These are phyloP conservation scores for Amylostereum chailletii DNA, from an alignment of 1,284 basidiomycete species.

Conservation along the genomic window DNA sequence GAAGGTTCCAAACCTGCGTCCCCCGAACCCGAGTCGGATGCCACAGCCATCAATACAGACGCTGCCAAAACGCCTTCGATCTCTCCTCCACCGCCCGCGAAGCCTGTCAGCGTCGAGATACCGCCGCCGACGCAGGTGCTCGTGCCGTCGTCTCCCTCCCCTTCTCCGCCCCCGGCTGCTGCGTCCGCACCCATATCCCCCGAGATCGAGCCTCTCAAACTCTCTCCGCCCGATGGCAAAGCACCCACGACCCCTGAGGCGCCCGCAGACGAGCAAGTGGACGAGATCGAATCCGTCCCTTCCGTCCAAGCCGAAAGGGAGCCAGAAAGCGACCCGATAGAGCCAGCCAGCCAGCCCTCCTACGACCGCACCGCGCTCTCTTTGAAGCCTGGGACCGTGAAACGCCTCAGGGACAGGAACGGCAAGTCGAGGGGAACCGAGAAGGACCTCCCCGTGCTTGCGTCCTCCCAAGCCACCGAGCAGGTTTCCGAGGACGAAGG, in stretches of 20 bases:
- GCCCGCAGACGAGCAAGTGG: slow-evolving; percentile 8
- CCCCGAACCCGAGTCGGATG: slow-evolving; percentile 4
- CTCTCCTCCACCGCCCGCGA: neutral
- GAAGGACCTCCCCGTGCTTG: slow-evolving; percentile 8
- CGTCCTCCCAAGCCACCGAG: slow-evolving; percentile 1
- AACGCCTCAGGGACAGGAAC: slow-evolving; percentile 28
- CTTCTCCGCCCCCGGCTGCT: neutral
- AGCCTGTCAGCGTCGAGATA: too few species aligned
- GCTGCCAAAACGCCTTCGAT: neutral
- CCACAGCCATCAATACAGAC: slow-evolving; percentile 7
- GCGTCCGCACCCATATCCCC: too few species aligned
- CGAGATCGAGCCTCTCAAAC: neutral
- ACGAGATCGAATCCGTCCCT: slow-evolving; percentile 16
- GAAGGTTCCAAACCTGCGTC: neutral
- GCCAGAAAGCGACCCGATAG: slow-evolving; percentile 23
- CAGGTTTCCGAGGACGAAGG: slow-evolving; percentile 1
- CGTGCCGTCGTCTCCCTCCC: slow-evolving; percentile 8
- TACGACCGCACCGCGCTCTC: slow-evolving; percentile 15
- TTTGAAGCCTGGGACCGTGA: slow-evolving; percentile 20
- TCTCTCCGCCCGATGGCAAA: neutral
- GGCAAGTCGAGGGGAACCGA: slow-evolving; percentile 18
- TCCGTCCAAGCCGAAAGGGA: slow-evolving; percentile 11
- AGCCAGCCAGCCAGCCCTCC: slow-evolving; percentile 10
- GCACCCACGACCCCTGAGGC: neutral
- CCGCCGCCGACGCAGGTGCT: slow-evolving; percentile 1